Evolutionary conservation across 140 eudicot species (phyloP), one percentile per base, ranked within the genome.

Genomic region (Cichorium intybus): DNA sequence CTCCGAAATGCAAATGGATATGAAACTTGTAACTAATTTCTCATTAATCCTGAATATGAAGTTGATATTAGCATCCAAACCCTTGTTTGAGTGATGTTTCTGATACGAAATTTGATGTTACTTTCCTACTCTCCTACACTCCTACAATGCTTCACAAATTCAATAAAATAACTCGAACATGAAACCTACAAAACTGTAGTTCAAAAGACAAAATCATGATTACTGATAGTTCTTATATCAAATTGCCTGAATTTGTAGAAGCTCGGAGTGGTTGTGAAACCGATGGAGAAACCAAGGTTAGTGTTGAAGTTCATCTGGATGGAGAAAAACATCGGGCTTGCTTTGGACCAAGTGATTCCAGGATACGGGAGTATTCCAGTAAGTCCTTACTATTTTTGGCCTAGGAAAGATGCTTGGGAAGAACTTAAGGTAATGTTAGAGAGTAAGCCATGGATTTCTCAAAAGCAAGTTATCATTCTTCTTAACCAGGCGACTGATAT

Each of bases 401-500:
- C 97, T 0, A 76, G 89, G 66, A 91, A 87, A 77, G 97, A 91
- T 78, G 97, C 96, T 28, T n/a, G n/a, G n/a, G n/a, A n/a, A n/a
- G n/a, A n/a, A n/a, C n/a, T n/a, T n/a, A n/a, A n/a, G n/a, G n/a
- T 91, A 18, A 63, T 87, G 91, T 83, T 91, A 3, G 96, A 85
- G 79, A 73, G 86, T 60, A 91, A 87, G 77, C 96, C 96, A 0
- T 91, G 96, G 97, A 87, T 87, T n/a, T 87, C 97, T 28, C 82
- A 81, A 35, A 87, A 75, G 51, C 84, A 91, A 72, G 79, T 72
- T 22, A 75, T 87, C 64, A 63, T 85, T 71, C 80, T 91, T 75
- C 96, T 91, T 37, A 85, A 87, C 72, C 96, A 91, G 74, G 97
- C 96, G 15, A 85, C 97, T n/a, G 96, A 87, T 69, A 79, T 91